Percentiles rank a stretch among this genome's conserved stretches.
These are phyloP conservation scores for Wilhelminamyces savonicus DNA, from an alignment of 805 yeast species.

Conservation along the genomic window DNA sequence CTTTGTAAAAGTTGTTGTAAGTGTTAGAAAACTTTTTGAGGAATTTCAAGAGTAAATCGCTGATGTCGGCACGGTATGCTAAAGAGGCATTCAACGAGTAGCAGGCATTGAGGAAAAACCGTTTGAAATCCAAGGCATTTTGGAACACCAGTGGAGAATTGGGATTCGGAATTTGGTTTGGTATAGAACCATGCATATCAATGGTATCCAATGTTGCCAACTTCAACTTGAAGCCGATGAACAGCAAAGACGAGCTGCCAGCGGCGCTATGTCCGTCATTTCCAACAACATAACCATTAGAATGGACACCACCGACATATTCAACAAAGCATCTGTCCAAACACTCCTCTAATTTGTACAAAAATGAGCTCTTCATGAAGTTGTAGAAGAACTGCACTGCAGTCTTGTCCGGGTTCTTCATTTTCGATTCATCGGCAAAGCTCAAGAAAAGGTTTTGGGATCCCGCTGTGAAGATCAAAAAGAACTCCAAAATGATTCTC, in stretches of 20 bases:
- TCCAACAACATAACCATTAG: too few relatives aligned
- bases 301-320: conserved; percentile 18
- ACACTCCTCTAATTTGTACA: conserved; percentile 56
- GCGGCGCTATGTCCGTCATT: too few relatives aligned
- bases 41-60: conserved; percentile 36
- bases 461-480: conserved; percentile 62
- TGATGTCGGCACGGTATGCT: conserved; percentile 52
- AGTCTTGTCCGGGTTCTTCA: conserved; percentile 4
- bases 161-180: conserved; percentile 5
- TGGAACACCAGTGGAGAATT: conserved; percentile 26
- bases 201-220: conserved; percentile 33
- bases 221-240: conserved; percentile 14
- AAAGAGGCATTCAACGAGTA: conserved; percentile 54
- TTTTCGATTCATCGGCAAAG: conserved; percentile 7
- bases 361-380: conserved; percentile 59
- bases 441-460: conserved; percentile 28
- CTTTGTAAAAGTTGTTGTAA: conserved; percentile 29
- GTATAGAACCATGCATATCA: conserved; percentile 8
- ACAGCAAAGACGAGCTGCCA: too few relatives aligned
- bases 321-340: conserved; percentile 48
- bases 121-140: conserved; percentile 42
- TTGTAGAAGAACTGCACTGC: conserved; percentile 47
- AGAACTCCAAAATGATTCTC: conserved; percentile 69
- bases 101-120: conserved; percentile 43
- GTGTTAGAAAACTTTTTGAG: conserved; percentile 26